Percentiles rank a stretch among this genome's conserved stretches.
phyloP scores from a whole-genome alignment of 495 filamentous ascomycete species.

The Penicillium cosmopolitanum region DNA sequence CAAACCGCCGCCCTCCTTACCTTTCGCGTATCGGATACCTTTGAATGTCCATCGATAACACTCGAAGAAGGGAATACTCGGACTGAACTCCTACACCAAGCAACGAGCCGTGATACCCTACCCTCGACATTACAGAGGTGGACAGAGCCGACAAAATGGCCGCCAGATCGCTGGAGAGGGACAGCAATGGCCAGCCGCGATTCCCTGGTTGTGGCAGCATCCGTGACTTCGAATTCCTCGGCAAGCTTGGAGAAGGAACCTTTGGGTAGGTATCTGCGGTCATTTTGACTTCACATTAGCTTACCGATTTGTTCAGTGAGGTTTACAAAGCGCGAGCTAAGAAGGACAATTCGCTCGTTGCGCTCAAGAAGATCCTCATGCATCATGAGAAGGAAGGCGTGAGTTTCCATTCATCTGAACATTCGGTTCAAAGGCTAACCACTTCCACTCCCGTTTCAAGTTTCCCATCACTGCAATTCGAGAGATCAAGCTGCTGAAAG shows the following conservation, averaged over 20 bases:
- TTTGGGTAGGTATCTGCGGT: slow-evolving; percentile 74
- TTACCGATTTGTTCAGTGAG: slow-evolving; percentile 58
- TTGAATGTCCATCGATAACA: background rate
- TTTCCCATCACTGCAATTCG: slow-evolving; percentile 97
- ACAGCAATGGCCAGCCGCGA: slow-evolving; percentile 43
- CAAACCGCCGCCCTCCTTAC: too few species aligned
- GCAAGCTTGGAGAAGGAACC: slow-evolving; percentile 95
- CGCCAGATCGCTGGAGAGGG: slow-evolving; percentile 37
- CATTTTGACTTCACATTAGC: slow-evolving; percentile 9
- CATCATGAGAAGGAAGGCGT: slow-evolving; percentile 95
- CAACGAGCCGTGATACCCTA: too few species aligned
- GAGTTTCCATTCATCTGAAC: slow-evolving; percentile 29
- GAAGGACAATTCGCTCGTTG: slow-evolving; percentile 71
- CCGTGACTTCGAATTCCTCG: slow-evolving; percentile 80
- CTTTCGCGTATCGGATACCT: background rate
- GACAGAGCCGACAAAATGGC: slow-evolving; percentile 31
- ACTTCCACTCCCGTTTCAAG: slow-evolving; percentile 31
- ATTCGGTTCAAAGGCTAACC: too few species aligned
- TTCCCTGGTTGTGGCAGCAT: slow-evolving; percentile 90
- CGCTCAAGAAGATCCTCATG: slow-evolving; percentile 96
- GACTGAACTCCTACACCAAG: background rate
- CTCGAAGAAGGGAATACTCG: too few species aligned
- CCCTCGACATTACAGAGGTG: background rate
- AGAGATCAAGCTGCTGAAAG: slow-evolving; percentile 96
- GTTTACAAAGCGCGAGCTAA: slow-evolving; percentile 87